Conservation (phyloP, 2,329 filamentous ascomycete species). For the Leptographium radiaticola region DNA sequence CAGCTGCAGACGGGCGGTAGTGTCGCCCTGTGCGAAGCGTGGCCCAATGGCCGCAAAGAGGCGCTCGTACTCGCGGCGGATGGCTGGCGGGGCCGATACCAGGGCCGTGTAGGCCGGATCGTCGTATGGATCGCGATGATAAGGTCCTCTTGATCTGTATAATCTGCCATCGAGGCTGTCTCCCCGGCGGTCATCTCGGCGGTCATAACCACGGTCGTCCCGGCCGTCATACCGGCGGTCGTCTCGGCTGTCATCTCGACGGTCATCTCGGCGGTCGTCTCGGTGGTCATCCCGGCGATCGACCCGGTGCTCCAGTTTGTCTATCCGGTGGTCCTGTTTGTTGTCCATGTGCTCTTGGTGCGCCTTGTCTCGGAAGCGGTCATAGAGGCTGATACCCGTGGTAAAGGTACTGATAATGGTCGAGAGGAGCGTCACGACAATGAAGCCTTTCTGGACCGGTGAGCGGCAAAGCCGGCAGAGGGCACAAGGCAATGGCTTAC, state of each 20-base stretch:
- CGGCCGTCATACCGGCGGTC: too few relatives aligned
- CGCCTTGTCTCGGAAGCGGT: conserved; percentile 19
- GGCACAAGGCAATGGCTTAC: conserved; percentile 9
- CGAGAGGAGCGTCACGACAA: conserved; percentile 25
- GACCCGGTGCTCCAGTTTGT: conserved; percentile 17
- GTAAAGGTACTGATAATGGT: conserved; percentile 25
- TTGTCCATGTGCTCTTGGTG: conserved; percentile 20
- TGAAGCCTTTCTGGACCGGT: conserved; percentile 21
- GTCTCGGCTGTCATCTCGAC: conserved; percentile 3
- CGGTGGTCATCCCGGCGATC: conserved; percentile 9
- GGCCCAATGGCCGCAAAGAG: conserved; percentile 18
- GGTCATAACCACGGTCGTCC: background rate
- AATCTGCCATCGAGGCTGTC: too few relatives aligned
- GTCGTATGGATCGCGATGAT: conserved; percentile 15
- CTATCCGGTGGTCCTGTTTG: conserved; percentile 20
- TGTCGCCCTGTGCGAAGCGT: conserved; percentile 22
- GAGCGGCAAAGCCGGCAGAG: background rate
- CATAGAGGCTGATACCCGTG: conserved; percentile 23
- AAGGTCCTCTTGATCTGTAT: too few relatives aligned
- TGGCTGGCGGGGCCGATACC: conserved; percentile 17
- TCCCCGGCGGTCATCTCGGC: too few relatives aligned
- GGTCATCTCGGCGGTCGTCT: conserved; percentile 5
- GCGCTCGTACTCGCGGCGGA: conserved; percentile 22
- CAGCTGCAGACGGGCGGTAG: conserved; percentile 21
- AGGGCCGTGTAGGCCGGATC: conserved; percentile 17